Base-by-base conservation (phyloP, 805 yeast genomes). In the Candida sakaeoensis region DNA sequence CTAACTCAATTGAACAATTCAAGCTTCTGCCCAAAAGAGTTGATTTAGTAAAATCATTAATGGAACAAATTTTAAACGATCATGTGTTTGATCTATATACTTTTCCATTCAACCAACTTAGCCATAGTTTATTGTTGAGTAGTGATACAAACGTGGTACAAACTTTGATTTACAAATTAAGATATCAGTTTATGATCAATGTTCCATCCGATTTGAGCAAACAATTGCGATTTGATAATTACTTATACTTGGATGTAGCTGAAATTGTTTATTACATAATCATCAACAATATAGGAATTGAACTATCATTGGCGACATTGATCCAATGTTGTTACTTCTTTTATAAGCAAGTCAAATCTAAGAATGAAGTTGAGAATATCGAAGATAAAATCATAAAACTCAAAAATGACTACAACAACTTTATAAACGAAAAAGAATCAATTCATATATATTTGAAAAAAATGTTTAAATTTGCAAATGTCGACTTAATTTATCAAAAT, bases 41-140 rank as follows among this genome's bases (percentile, higher is more conserved):
- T 2, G 7, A 8, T 9, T 13, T 37, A 19, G 5, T 30, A 13
- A 32, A 30, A 18, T 32, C 37, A 13, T 31, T 37, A 15, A 26
- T 37, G 16, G 24, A 34, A 18, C 16, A 27, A 19, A 13, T 21
- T 7, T 21, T 21, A 21, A 21, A 21, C 9, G 24, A 21, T 21
- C 6, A 21, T 2, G 24, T 36, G 9, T 36, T 41, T 29, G 38
- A 41, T 4, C 9, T 38, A 8, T 37, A 31, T 22, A 25, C 44
- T n/a, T 41, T 37, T n/a, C 44, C 44, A 22, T 26, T 41, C 18
- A 41, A 41, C 18, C 9, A 15, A n/a, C 29, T 41, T n/a, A 19
- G 28, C 23, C 21, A 18, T 23, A n/a, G n/a, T n/a, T n/a, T n/a
- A n/a, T 3, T 4, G 6, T 25, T 34, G 17, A 34, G 14, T 10